Base-by-base conservation (phyloP, 108 stramenopile species). In the Pseudonitzschia delicatissima region DNA sequence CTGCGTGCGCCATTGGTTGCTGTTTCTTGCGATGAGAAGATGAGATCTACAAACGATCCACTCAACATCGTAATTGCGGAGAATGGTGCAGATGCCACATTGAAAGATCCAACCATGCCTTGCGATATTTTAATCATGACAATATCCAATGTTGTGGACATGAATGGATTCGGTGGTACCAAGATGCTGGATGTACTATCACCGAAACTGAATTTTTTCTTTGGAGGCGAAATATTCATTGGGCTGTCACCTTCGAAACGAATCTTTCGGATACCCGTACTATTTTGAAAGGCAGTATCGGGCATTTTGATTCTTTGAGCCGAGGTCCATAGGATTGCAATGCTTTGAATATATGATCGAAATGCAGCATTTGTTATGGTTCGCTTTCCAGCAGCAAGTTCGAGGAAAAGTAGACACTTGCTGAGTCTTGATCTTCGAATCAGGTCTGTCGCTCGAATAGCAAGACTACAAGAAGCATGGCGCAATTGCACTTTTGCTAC, bases 181-280 rank as follows among this genome's bases (percentile, higher is more conserved):
- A 79, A 52, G 60, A 71, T 47, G 11, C 62, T 62, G 3, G 66
- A 51, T 32, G 58, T 50, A 23, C 34, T 60, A 40, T 71, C 66
- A 20, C 69, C 74, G 59, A 72, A 80, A 62, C 79, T 80, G 33
- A 65, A 68, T 26, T 69, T 47, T 45, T 80, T 80, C 8, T 35
- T 67, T 18, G 74, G 74, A 32, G 70, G 70, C 13, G 66, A 63
- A 25, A 31, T 23, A 11, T 52, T 27, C 0, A 23, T 23, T 11
- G 77, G 71, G 29, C 71, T 64, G 9, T 28, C 34, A 4, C 35
- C 36, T 12, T 42, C 62, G 20, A 61, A 61, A 40, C 32, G 60
- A 39, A 61, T 61, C 31, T 34, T 55, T 17, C 53, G 28, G 9
- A n/a, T 29, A 1, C 36, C 31, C 4, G 47, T 36, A 6, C 23